Evolutionary conservation across 1,284 basidiomycete species (phyloP), one percentile per base, ranked within the genome.

Genomic region (Tetrapyrgos nigripes): DNA sequence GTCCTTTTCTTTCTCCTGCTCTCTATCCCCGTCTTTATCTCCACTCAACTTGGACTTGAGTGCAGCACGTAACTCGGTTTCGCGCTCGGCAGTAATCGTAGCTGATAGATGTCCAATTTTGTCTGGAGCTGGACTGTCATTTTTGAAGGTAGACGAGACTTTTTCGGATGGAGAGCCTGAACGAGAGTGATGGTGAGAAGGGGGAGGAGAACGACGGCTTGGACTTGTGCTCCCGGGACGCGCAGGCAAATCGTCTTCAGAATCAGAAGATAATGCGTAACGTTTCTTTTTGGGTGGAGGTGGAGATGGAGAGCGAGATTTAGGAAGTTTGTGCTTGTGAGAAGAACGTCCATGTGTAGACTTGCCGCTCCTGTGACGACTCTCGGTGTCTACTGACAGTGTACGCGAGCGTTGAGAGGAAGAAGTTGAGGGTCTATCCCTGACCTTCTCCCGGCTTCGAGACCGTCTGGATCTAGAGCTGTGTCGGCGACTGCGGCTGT

Each of bases 401-500:
- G 37, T 40, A 4, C 6, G 35, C 11, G 55, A 56, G 21, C 55
- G 33, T 45, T 27, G 26, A 40, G 37, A 17, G 21, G 27, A 19
- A 23, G 21, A n/a, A n/a, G 21, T 23, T 8, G 46, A 48, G 46
- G 24, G 24, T 27, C 46, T 24, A 26, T 21, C 17, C 37, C 17
- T 43, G 17, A 14, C 11, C n/a, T 28, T 31, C 44, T 43, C 46
- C 28, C 9, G 47, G 44, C 17, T 47, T 29, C 23, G 24, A 26
- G 54, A 56, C 13, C 24, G 11, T 35, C 29, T 31, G 29, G 44
- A n/a, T 35, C 29, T 43, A 40, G 35, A 45, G 29, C 37, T 45
- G 37, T 24, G 55, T 51, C 49, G 21, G 31, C 44, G 37, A 27
- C 47, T 40, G n/a, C 47, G 47, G 13, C 54, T 50, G 19, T 75